A percentile compares a stretch with the other conserved stretches of the same genome.
phyloP scores from a whole-genome alignment of 2,329 filamentous ascomycete species.

The Pestalotiopsis fici region DNA sequence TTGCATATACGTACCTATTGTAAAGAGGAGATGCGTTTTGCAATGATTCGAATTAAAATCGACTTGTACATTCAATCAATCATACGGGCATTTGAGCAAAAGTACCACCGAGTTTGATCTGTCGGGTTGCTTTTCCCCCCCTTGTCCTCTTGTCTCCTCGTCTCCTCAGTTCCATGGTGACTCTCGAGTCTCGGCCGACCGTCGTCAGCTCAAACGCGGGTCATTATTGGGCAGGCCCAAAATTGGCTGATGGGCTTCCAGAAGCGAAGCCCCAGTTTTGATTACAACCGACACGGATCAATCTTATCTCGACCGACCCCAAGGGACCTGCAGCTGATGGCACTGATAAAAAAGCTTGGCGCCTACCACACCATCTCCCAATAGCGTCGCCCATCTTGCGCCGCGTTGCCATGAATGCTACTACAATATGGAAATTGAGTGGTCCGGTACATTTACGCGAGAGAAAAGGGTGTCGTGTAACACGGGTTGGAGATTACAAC shows the following conservation, averaged over 20 bases:
- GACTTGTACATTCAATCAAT: not conserved
- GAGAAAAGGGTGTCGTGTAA: not conserved
- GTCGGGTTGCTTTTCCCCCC: not conserved
- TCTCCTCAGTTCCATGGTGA: not conserved
- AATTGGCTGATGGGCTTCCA: not conserved
- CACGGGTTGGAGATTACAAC: not conserved
- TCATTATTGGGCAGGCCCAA: not conserved
- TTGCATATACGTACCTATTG: not conserved
- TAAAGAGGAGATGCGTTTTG: not conserved
- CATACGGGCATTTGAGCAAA: not conserved
- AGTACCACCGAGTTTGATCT: not conserved
- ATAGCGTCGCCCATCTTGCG: not conserved
- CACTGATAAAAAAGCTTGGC: slow-evolving; percentile 12
- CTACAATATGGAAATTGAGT: not conserved
- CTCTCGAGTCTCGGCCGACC: not conserved
- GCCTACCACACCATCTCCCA: not conserved
- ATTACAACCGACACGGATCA: slow-evolving; percentile 4
- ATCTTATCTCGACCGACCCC: slow-evolving; percentile 8
- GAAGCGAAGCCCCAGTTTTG: slow-evolving; percentile 9
- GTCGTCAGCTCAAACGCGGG: not conserved
- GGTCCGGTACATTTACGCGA: not conserved
- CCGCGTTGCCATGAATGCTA: not conserved
- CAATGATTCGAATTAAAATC: not conserved
- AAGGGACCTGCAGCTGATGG: slow-evolving; percentile 8
- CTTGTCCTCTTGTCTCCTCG: not conserved